Base-by-base conservation (phyloP, 2,329 filamentous ascomycete species). In the Zymoseptoria brevis region DNA sequence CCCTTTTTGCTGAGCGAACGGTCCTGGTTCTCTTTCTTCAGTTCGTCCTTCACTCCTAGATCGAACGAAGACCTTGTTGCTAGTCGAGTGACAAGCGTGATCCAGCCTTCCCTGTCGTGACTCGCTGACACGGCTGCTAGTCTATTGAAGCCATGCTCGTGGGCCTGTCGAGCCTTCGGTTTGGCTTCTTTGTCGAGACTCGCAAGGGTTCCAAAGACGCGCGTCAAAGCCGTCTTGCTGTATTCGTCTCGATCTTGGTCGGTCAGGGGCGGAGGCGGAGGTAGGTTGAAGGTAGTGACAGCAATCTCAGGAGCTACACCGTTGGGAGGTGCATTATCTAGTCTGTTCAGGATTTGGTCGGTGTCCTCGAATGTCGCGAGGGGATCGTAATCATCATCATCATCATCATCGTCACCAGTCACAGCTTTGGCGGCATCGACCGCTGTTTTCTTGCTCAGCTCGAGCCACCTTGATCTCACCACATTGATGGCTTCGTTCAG, bases 311-410 rank as follows among this genome's bases (percentile, higher is more conserved):
- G 54, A 53, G 57, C 50, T 59, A 57, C 45, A 50, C 59, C 62
- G 56, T 77, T 75, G 41, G 75, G 72, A n/a, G 86, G 81, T 4
- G 86, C 80, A 61, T 83, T 83, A 69, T 93, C 89, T 13, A 90
- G 79, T 70, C 89, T 89, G 73, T 93, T 89, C 54, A 87, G 75
- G 30, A 90, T 86, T 69, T 93, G 88, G 68, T 91, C 88, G 0
- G 84, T 84, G 64, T 90, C 86, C 72, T 95, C 90, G 41, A 85
- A 84, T 8, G 87, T 82, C 60, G 87, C 85, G 66, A 90, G 91
- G 0, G 93, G 92, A 68, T 96, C 93, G 69, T 96, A 96, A 67
- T 96, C 90, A 64, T 96, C 90, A 19, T 96, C 90, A 64, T 96
- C 90, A 19, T 96, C 92, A 50, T 96, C 91, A 6, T 88, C 85